phyloP scores from a whole-genome alignment of 768 basidiomycete species.

The Agrocybe praecox region DNA sequence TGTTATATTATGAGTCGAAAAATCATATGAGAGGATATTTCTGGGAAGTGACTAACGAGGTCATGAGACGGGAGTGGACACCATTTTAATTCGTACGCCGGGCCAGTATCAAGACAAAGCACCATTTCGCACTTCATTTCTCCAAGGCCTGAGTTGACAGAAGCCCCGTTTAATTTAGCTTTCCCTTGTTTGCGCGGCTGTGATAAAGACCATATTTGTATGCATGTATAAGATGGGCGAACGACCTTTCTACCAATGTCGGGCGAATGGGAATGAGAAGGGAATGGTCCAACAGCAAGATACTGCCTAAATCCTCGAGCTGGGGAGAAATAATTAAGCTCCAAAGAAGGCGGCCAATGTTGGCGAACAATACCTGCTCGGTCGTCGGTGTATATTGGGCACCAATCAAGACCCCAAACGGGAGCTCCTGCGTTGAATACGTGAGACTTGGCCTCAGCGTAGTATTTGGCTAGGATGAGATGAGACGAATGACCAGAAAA shows the following conservation, averaged over 20 bases:
- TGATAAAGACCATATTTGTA: constrained; percentile 84
- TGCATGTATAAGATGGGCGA: constrained; percentile 61
- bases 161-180: not conserved
- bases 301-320: constrained; percentile 69
- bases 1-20: not conserved
- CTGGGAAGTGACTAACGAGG: constrained; percentile 25
- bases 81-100: constrained; percentile 86
- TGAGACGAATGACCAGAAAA: not conserved
- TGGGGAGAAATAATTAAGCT: constrained; percentile 21
- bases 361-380: constrained; percentile 42
- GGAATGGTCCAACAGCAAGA: constrained; percentile 79
- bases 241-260: constrained; percentile 61
- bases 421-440: constrained; percentile 88
- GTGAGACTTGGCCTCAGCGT: constrained; percentile 60
- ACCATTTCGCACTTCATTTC: constrained; percentile 81
- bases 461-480: constrained; percentile 51
- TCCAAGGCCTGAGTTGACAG: constrained; percentile 34
- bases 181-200: constrained; percentile 14
- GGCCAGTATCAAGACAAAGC: constrained; percentile 80
- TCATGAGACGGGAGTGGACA: constrained; percentile 89
- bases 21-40: not conserved
- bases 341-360: not conserved
- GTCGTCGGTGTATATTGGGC: constrained; percentile 71
- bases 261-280: constrained; percentile 64
- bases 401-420: constrained; percentile 94